Evolutionary conservation across 768 basidiomycete species (phyloP).

Genomic region (Pholiota conissans): DNA sequence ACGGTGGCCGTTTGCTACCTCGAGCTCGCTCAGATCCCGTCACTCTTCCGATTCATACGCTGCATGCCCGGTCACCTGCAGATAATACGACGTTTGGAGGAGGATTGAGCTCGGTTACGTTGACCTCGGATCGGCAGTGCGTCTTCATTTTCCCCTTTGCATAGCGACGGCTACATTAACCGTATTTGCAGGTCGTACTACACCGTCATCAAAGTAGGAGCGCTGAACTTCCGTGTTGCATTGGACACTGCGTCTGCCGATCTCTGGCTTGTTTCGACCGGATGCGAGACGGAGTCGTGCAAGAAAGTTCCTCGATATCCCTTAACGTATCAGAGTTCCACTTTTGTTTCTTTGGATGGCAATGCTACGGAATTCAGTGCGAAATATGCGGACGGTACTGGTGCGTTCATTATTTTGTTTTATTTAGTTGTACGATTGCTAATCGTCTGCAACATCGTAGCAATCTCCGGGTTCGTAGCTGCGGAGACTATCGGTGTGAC

Average conservation of each 20-base stretch:
- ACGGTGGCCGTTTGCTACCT: slow-evolving; percentile 19
- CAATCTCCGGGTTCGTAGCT: slow-evolving; percentile 69
- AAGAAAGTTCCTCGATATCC: slow-evolving; percentile 68
- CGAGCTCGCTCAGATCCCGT: slow-evolving; percentile 27
- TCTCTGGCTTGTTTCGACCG: slow-evolving; percentile 70
- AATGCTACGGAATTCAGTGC: slow-evolving; percentile 62
- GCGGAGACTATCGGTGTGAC: slow-evolving; percentile 59
- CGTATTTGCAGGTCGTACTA: slow-evolving; percentile 60
- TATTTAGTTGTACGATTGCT: background rate
- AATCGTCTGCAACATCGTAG: slow-evolving; percentile 33
- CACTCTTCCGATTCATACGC: slow-evolving; percentile 27
- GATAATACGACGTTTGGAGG: slow-evolving; percentile 30
- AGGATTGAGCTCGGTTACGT: slow-evolving; percentile 44
- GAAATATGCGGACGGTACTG: slow-evolving; percentile 67
- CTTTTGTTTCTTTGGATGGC: slow-evolving; percentile 58
- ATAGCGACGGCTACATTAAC: background rate
- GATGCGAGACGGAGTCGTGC: slow-evolving; percentile 57
- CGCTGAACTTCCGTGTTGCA: slow-evolving; percentile 64
- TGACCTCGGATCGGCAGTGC: slow-evolving; percentile 47
- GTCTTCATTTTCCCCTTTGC: slow-evolving; percentile 19
- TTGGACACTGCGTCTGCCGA: slow-evolving; percentile 78
- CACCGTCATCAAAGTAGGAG: slow-evolving; percentile 57
- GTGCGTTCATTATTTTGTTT: slow-evolving; percentile 39
- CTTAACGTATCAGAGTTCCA: slow-evolving; percentile 61
- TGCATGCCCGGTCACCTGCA: slow-evolving; percentile 21